Percentiles rank a stretch among this genome's conserved stretches.
Evolutionary conservation across 441 rosid genomes (phyloP).

Genomic region (Macaranga tanarius): DNA sequence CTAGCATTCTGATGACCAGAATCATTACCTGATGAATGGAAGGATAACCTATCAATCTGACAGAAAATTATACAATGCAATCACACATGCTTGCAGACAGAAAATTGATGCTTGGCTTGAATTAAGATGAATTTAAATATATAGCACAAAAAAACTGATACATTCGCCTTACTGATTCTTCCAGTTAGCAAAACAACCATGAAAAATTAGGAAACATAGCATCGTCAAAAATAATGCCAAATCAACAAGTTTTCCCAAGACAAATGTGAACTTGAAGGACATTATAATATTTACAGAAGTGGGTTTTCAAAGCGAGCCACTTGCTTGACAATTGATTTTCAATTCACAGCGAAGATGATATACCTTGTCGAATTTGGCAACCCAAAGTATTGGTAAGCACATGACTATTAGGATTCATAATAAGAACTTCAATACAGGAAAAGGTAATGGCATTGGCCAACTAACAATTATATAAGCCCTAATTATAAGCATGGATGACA

Average conservation of each 20-base stretch:
- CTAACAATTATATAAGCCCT: background rate
- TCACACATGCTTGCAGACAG: conserved; percentile 2
- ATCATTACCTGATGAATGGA: conserved; percentile 42
- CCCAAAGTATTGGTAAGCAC: background rate
- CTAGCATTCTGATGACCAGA: conserved; percentile 34
- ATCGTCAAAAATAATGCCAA: conserved; percentile 5
- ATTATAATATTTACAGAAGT: background rate
- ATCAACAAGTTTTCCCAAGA: conserved; percentile 5
- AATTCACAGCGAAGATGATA: background rate
- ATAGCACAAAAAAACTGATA: background rate
- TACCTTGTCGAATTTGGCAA: background rate
- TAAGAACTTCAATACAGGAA: background rate
- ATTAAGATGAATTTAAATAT: background rate
- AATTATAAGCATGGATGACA: conserved; percentile 32
- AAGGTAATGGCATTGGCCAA: background rate
- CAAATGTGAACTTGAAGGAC: background rate
- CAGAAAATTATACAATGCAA: background rate
- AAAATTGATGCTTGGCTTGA: background rate
- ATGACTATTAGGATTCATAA: background rate
- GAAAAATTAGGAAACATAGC: background rate
- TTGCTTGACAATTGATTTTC: background rate
- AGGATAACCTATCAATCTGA: conserved; percentile 13
- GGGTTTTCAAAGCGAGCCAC: background rate
- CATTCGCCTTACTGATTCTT: no score
- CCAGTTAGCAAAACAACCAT: no score